Evolutionary conservation across 768 basidiomycete genomes (phyloP).

Genomic region (Leucocoprinus sp.): DNA sequence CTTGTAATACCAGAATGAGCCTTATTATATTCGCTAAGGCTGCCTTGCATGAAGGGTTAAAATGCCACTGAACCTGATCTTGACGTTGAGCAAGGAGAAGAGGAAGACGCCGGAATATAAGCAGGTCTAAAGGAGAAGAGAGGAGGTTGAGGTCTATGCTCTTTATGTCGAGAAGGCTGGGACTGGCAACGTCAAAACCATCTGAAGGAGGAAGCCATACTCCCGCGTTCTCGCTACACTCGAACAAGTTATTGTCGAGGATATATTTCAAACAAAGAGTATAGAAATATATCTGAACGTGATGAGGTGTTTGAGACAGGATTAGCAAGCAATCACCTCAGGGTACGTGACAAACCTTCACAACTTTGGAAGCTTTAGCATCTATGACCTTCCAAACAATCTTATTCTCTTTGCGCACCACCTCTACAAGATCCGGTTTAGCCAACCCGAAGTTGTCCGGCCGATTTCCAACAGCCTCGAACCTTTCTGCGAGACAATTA

Average conservation of each 20-base stretch:
- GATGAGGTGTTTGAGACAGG: slow-evolving; percentile 35
- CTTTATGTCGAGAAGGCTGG: slow-evolving; percentile 32
- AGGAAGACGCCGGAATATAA: slow-evolving; percentile 38
- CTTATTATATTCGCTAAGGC: slow-evolving; percentile 29
- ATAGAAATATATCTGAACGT: slow-evolving; percentile 46
- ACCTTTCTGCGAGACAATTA: slow-evolving; percentile 24
- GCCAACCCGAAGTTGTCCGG: slow-evolving; percentile 36
- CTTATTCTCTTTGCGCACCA: slow-evolving; percentile 24
- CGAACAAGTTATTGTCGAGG: slow-evolving; percentile 26
- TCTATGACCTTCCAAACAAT: slow-evolving; percentile 42
- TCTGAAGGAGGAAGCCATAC: slow-evolving; percentile 40
- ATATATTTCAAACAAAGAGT: slow-evolving; percentile 34
- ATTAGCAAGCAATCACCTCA: neutral
- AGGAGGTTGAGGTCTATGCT: slow-evolving; percentile 31
- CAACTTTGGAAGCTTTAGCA: slow-evolving; percentile 37
- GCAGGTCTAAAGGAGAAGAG: slow-evolving; percentile 30
- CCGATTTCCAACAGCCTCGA: slow-evolving; percentile 20
- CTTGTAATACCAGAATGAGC: slow-evolving; percentile 20
- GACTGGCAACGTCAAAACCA: slow-evolving; percentile 23
- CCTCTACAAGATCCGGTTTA: slow-evolving; percentile 43
- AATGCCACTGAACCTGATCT: slow-evolving; percentile 36
- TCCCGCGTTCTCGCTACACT: slow-evolving; percentile 27
- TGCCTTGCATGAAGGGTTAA: slow-evolving; percentile 38
- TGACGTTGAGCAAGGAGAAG: slow-evolving; percentile 25
- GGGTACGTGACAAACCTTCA: slow-evolving; percentile 30